Evolutionary conservation across 257 asterid species (phyloP).

Genomic region (Solanum corneliomulleri): DNA sequence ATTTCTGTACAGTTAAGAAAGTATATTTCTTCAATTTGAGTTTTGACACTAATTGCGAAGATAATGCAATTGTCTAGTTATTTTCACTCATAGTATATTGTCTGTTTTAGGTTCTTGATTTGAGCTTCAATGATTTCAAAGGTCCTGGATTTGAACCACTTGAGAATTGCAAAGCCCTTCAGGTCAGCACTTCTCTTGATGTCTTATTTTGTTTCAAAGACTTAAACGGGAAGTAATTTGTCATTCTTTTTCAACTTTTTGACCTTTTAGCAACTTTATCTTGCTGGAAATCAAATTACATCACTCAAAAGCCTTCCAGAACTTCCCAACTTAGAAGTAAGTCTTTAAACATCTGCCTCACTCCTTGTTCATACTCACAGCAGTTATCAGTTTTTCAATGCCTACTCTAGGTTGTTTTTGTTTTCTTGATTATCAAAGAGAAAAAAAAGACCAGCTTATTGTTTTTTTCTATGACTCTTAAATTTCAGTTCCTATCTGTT

Average conservation of each 20-base stretch:
- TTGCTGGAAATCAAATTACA: constrained; percentile 95
- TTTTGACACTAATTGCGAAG: not conserved
- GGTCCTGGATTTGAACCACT: constrained; percentile 99
- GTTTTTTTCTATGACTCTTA: not conserved
- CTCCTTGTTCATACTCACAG: not conserved
- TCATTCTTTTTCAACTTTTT: not conserved
- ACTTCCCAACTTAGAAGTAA: constrained; percentile 98
- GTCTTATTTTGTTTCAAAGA: not conserved
- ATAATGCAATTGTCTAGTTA: not conserved
- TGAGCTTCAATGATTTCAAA: constrained; percentile 96
- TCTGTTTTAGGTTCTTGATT: constrained; percentile 79
- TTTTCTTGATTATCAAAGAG: not conserved
- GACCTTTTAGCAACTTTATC: constrained; percentile 81
- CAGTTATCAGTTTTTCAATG: not conserved
- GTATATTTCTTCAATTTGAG: not conserved
- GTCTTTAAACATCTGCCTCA: constrained; percentile 4
- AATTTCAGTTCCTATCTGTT: constrained; percentile 83
- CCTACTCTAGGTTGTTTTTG: not conserved
- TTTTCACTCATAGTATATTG: not conserved
- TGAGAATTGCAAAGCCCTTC: constrained; percentile 82
- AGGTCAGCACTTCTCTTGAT: constrained; percentile 39
- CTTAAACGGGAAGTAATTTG: not conserved
- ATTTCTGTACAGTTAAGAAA: not conserved
- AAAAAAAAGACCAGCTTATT: not conserved
- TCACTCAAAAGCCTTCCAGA: constrained; percentile 94